Evolutionary conservation across 257 asterid genomes (phyloP), one percentile per base, ranked within the genome.

Genomic region (Perilla frutescens): DNA sequence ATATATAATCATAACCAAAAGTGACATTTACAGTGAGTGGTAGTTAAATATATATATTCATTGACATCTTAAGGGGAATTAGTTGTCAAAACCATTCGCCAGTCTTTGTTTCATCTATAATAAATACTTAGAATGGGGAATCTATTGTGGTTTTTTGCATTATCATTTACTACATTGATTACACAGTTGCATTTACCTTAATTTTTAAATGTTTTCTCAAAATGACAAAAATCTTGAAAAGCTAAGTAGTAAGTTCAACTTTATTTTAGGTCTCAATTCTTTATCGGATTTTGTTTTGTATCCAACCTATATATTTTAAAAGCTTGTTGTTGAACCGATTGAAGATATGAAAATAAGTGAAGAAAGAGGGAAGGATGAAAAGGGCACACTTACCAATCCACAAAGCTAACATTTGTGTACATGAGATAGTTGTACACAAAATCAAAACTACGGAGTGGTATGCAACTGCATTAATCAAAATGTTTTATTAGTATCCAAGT

Each of bases 341-440:
- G 15, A 41, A 36, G 48, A 57, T 41, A 45, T 53, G 48, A 60
- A 50, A 37, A 73, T 53, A 49, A 49, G 75, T 44, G 4, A 44
- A 67, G 9, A 7, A 65, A 74, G 53, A 41, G 15, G 64, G 54
- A 61, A 48, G 41, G 59, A 63, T 41, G 64, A 45, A 77, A 53
- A 59, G 32, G 29, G 63, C 26, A 60, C 53, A 62, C 96, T 88
- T 87, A 95, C 99, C 95, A 76, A 87, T 95, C 99, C 68, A 95
- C 65, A 71, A 90, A 95, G 84, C 99, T 95, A 78, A 87, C 81
- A 76, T 95, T 95, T 64, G 99, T 82, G 82, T 92, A 79, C 94
- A 95, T 89, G 90, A 95, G 93, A 81, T 92, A 92, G 88, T 92
- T 87, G 92, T 86, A 95, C 80, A 95, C 96, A 44, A 81, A 92